These are phyloP conservation scores for Ostreobium quekettii DNA, from an alignment of 139 green algal genomes.

Conservation along the genomic window DNA sequence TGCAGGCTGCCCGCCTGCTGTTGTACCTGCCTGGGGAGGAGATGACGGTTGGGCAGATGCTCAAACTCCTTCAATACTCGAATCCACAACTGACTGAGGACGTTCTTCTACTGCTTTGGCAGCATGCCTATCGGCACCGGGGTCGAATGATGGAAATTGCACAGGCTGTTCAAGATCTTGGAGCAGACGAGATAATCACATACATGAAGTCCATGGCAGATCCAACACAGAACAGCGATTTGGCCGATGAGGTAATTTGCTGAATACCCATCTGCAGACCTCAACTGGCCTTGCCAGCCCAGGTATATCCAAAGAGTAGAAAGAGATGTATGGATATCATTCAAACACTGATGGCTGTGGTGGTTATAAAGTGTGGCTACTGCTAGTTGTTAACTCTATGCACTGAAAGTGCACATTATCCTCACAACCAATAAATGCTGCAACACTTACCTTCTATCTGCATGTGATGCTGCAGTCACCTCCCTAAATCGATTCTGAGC, in stretches of 20 bases:
- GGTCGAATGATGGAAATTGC: neutral
- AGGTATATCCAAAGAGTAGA: neutral
- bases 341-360: neutral
- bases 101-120: neutral
- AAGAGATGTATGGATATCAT: neutral
- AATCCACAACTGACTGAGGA: slow-evolving; percentile 5
- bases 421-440: neutral
- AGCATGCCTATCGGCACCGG: neutral
- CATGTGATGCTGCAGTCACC: neutral
- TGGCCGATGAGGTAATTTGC: slow-evolving; percentile 7
- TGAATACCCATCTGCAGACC: too few species aligned
- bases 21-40: neutral
- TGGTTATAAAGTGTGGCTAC: neutral
- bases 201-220: slow-evolving; percentile 3
- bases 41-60: neutral
- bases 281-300: neutral
- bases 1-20: slow-evolving; percentile 10
- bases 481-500: neutral
- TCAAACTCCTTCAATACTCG: neutral
- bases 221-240: slow-evolving; percentile 5
- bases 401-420: neutral
- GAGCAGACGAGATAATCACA: neutral
- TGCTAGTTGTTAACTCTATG: neutral
- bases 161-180: neutral
- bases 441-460: neutral